Base-by-base conservation (phyloP, 2,329 filamentous ascomycete genomes). In the Aaosphaeria pasadenensis region DNA sequence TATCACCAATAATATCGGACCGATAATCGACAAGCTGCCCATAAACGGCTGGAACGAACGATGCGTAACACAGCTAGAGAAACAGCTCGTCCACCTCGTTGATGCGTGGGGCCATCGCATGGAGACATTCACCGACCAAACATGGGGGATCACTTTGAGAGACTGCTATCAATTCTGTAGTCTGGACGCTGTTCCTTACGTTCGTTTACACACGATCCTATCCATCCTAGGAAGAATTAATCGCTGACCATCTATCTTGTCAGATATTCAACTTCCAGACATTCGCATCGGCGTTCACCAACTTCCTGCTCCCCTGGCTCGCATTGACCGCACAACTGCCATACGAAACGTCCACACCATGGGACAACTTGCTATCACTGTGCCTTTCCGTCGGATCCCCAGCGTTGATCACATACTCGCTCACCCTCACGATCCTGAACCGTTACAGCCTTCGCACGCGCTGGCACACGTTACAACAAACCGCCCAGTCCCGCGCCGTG, bases 1-100 rank as follows among this genome's bases (percentile, higher is more conserved):
- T 61, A 77, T 65, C 39, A 86, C 81, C 57, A 86, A 83, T 59
- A 85, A 91, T 71, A 82, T 94, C 66, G 80, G 85, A 64, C 85
- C 87, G 71, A 91, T 96, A 71, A 81, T 96, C 56, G 90, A 90
- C 68, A 84, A 87, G 68, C 81, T 95, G 53, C 89, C 90, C 70
- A 96, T 96, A 85, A 85, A 85, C 76, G 96, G 96, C 80, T 77
- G 76, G 58, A 78, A 87, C 39, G 43, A 42, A 30, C 43, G 43
- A 13, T 49, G 47, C 43, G 45, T 49, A 30, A 30, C 6, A 11
- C 28, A 42, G 11, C 47, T 49, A 6, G 43, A 42, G 6, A n/a
- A 45, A 7, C 11, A 30, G 13, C 13, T 29, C 11, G 9, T 36
- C 33, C 33, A 36, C n/a, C 33, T 36, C 33, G 33, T 36, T n/a